phyloP scores from a whole-genome alignment of 257 asterid species.

The Fraxinus anomala region DNA sequence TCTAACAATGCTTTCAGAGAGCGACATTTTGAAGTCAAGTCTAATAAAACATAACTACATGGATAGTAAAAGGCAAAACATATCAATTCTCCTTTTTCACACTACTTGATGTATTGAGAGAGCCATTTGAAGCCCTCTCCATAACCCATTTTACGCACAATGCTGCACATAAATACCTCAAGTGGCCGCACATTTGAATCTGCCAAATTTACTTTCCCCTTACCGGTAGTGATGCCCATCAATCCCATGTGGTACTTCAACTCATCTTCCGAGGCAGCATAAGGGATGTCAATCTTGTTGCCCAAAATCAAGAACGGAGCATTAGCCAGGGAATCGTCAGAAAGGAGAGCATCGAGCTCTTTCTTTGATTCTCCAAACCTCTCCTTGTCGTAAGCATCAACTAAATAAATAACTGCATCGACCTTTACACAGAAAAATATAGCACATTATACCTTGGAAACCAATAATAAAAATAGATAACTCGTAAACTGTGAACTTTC shows the following conservation, averaged over 20 bases:
- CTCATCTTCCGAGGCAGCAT: slow-evolving; percentile 85
- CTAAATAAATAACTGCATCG: slow-evolving; percentile 80
- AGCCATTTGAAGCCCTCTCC: slow-evolving; percentile 93
- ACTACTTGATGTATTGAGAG: slow-evolving; percentile 70
- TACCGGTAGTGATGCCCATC: slow-evolving; percentile 68
- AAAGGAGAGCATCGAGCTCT: slow-evolving; percentile 77
- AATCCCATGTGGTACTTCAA: slow-evolving; percentile 66
- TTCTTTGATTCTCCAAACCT: slow-evolving; percentile 81
- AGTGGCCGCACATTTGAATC: slow-evolving; percentile 69
- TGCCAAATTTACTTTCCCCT: slow-evolving; percentile 71
- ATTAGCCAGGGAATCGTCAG: slow-evolving; percentile 67
- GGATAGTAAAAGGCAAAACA: slow-evolving; percentile 21
- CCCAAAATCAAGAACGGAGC: slow-evolving; percentile 85
- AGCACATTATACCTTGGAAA: slow-evolving; percentile 8
- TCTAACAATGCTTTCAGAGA: slow-evolving; percentile 32
- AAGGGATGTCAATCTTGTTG: slow-evolving; percentile 80
- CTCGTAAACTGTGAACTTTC: neutral
- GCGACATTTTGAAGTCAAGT: slow-evolving; percentile 29
- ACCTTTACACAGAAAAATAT: slow-evolving; percentile 46
- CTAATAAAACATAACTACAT: slow-evolving; percentile 15
- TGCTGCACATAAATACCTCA: slow-evolving; percentile 90
- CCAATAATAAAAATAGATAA: neutral
- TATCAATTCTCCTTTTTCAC: slow-evolving; percentile 11
- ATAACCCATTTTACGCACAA: slow-evolving; percentile 85
- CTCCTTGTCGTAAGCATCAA: slow-evolving; percentile 78